Evolutionary conservation across 257 asterid genomes (phyloP), one percentile per base, ranked within the genome.

Genomic region (Nyctanthes arbortristis): DNA sequence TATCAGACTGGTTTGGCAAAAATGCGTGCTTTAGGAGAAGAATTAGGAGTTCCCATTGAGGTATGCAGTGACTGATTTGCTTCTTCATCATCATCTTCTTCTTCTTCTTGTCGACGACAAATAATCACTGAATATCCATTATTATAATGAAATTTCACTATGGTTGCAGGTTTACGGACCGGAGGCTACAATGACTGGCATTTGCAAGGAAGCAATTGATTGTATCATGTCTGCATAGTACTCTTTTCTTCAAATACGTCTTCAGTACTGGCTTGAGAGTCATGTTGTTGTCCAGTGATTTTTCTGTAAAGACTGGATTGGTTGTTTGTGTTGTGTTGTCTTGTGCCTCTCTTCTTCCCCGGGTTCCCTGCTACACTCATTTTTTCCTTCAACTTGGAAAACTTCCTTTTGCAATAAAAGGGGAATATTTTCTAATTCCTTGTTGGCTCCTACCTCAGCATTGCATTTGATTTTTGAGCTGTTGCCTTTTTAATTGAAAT

Each of bases 131-230:
- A 20, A 24, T 47, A 12, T 2, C 20, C 10, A 3, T 54, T 55
- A 43, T 28, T 11, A 20, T 2, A 52, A n/a, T 64, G 73, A 31
- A 68, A 39, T 11, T 13, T 27, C 22, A 63, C 43, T 13, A 9
- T 70, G 13, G 0, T 36, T 71, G 76, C 75, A 90, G 96, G 91
- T 90, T 65, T 88, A 90, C 25, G 96, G 96, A 56, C 96, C 93
- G 10, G 96, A 86, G 88, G 96, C 96, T 49, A 90, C 96, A 60
- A 90, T 90, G 96, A 90, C 95, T 29, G 96, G 96, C 61, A 90
- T 90, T 62, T 88, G 95, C 74, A 88, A 90, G 85, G 78, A 84
- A 77, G 96, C 95, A 11, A 89, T 89, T 71, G 95, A 89, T 56
- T 87, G 93, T 75, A 80, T 89, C 59, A 78, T 84, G 91, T 82